Base-by-base conservation (phyloP, 2,329 filamentous ascomycete species). In the Orbilia brochopaga region DNA sequence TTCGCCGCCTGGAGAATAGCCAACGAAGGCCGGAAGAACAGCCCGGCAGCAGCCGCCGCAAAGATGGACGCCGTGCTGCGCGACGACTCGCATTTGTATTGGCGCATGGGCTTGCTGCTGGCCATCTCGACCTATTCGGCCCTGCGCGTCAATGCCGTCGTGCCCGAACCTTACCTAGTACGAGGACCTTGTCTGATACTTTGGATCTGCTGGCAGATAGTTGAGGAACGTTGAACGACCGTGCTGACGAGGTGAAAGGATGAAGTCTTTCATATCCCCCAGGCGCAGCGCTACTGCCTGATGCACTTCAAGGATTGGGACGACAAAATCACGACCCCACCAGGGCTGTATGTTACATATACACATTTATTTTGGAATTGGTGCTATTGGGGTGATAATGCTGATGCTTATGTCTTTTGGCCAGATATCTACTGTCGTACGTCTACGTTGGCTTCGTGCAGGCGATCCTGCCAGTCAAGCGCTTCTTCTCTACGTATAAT, bases 321-420 rank as follows among this genome's bases (percentile, higher is more conserved):
- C 79, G 89, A 93, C 69, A 99, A 97, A 79, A 94, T 99, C 78
- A 99, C 94, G 0, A 99, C 94, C 0, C 94, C 94, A 0, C 93
- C 94, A 0, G 94, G 92, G 35, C 81, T 99, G 81, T 91, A 83
- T 78, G 83, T 48, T n/a, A 1, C 19, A 40, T 46, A 24, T 54
- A n/a, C n/a, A n/a, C 27, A n/a, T 24, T 46, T 42, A 19, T 15
- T 10, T 37, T 77, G 74, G 35, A 75, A 77, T 35, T 76, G 67
- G 8, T 44, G 19, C 10, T 23, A 30, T 53, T 23, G 24, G 11
- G 13, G 24, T 30, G 50, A 35, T 27, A 23, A 37, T 21, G 23
- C 17, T 48, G 6, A 32, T 8, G 44, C 54, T 62, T 27, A 70
- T 19, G 23, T 15, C n/a, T 51, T 52, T 10, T 11, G 13, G 37